Evolutionary conservation across 2,329 filamentous ascomycete species (phyloP), one percentile per base, ranked within the genome.

Genomic region (Monosporascus sp.): DNA sequence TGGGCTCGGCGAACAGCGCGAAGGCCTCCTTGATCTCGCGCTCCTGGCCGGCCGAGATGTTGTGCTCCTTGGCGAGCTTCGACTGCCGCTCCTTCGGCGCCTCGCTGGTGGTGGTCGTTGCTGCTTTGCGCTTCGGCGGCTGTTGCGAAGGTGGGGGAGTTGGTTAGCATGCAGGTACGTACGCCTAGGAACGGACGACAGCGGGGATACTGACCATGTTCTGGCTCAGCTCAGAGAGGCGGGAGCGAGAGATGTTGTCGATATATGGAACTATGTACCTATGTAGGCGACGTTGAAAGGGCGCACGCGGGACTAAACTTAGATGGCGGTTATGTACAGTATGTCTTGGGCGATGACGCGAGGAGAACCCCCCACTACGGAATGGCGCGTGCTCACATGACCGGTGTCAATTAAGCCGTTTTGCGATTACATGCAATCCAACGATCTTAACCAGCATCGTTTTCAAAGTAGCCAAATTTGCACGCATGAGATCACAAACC

Each of bases 11-110:
- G 69, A 97, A 99, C 7, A 97, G 80, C 22, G 82, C 78, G 70
- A 94, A 97, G 15, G 92, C 92, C 70, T 97, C 92, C 64, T 84
- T 85, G 66, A 99, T 96, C 73, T 97, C 91, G 61, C 82, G 80
- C 73, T 97, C 93, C 72, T 97, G 88, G 58, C 87, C 83, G 41
- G 85, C 87, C 15, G 84, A 86, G 65, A 97, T 84, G 69, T 91
- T 86, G 79, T 97, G 85, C 67, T 96, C 90, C 73, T 92, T 93
- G 31, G 93, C 93, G 62, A 97, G 89, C 70, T 91, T 95, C 54
- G 92, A 96, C 65, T 84, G 84, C 57, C 88, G 87, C 51, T 76
- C 73, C 54, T 66, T 70, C 34, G 74, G 64, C 14, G 66, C 52
- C 22, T 27, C 42, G 24, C 14, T 27, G 41, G n/a, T 27, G 41